A percentile compares a stretch with the other conserved stretches of the same genome.
Conservation (phyloP, 1,139 yeast genomes). For the Saccharomyces uvarum region DNA sequence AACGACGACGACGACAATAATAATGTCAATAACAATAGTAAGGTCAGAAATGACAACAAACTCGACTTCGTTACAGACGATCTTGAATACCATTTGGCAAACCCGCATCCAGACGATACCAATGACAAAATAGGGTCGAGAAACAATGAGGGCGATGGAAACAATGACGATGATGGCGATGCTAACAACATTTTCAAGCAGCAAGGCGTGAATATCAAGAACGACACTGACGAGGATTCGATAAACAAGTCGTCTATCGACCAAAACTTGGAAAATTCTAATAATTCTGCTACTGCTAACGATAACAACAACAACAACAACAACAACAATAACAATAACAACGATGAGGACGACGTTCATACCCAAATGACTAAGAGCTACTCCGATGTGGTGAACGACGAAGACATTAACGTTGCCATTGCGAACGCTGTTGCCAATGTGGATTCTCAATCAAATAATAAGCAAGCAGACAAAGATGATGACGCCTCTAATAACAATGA, state of each 20-base stretch:
- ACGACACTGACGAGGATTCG: constrained; percentile 3
- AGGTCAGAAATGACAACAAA: background rate
- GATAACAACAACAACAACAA: constrained; percentile 2
- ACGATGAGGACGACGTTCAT: constrained; percentile 5
- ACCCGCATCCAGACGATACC: background rate
- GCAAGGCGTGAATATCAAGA: constrained; percentile 4
- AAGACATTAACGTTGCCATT: constrained; percentile 28
- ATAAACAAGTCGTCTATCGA: background rate
- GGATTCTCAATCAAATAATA: constrained; percentile 2
- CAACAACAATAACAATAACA: background rate
- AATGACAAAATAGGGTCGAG: constrained; percentile 1
- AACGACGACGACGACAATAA: background rate
- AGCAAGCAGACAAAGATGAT: constrained; percentile 19
- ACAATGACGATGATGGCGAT: background rate
- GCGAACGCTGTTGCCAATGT: constrained; percentile 23
- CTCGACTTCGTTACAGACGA: background rate
- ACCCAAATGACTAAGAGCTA: constrained; percentile 6
- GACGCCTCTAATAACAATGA: constrained; percentile 13
- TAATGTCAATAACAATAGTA: background rate
- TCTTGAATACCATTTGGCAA: background rate
- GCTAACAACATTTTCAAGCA: constrained; percentile 1
- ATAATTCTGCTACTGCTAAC: background rate
- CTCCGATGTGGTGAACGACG: constrained; percentile 10
- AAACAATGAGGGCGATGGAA: background rate
- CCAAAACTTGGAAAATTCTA: background rate